Evolutionary conservation across 2,329 filamentous ascomycete species (phyloP), one percentile per base, ranked within the genome.

Genomic region (Ceratocystis diversiconidia): DNA sequence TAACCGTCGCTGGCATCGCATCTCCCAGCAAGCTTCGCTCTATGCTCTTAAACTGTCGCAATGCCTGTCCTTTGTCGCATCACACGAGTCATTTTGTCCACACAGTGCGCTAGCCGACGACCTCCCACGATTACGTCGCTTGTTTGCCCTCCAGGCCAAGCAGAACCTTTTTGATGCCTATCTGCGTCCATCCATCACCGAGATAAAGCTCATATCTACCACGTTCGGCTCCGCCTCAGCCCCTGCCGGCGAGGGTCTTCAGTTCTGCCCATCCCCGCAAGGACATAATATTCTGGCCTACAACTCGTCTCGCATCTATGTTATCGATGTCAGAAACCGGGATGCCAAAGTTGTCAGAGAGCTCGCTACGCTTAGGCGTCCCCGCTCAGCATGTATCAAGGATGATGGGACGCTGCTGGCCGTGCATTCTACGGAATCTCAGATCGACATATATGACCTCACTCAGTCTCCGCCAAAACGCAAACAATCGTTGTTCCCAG

Each of bases 391-490:
- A 15, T 89, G 90, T 64, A 87, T 95, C 69, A 82, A 88, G 48
- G 90, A 95, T 70, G 84, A 92, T 73, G 89, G 87, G 17, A 83
- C 82, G 10, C 76, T 89, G 10, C 79, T 96, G 41, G 91, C 89
- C 0, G 89, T 96, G 5, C 78, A 94, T 61, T 90, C 90, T 30
- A 89, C 83, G 5, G 87, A 90, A 69, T 88, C 92, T 76, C 88
- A 92, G 73, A 86, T 95, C 68, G 89, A 95, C 71, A 75, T 96
- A n/a, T 96, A 95, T 73, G 83, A 88, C 70, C 79, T 96, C 28
- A 77, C 78, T 2, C 74, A 79, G 64, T 77, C 79, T 4, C 85
- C 87, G 57, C 88, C 87, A 17, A 85, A 83, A 71, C 82, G 88
- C 68, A 82, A 83, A n/a, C 85, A 87, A 71, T 87, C 87, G 41